Evolutionary conservation across 768 basidiomycete species (phyloP), one percentile per base, ranked within the genome.

Genomic region (Trametes cingulata): DNA sequence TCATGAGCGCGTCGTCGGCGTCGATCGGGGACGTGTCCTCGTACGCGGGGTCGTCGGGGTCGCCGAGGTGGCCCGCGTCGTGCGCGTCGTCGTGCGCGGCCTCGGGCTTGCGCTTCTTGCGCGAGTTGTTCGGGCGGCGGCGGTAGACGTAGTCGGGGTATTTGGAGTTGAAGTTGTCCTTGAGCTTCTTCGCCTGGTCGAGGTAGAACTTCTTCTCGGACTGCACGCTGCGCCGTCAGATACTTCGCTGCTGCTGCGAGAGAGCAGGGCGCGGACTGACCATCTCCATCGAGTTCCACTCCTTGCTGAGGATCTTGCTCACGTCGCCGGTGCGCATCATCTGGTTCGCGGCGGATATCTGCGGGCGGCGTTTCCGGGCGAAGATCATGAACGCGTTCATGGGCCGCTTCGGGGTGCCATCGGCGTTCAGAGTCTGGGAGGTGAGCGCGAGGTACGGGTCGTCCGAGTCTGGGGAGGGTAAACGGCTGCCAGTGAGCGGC

Each of bases 311-410:
- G 54, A 94, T 85, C 75, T 94, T 94, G 77, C 87, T 90, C 54
- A 94, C 91, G 68, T 94, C 92, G 15, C 92, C 92, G 0, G 92
- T 94, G 40, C 92, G 86, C 90, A 94, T 88, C 45, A 90, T 84
- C 71, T 92, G 91, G 71, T 94, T 90, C 63, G 89, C 88, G n/a
- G 89, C 85, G 8, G 89, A 85, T 35, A 94, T 90, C 72, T 94
- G 89, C 17, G 91, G 91, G 42, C 91, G 78, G 58, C 91, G 81
- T 52, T 87, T 82, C 22, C 91, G 84, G 61, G 92, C 91, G 67
- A 93, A 94, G 60, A 94, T 93, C 91, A 94, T 93, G 77, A 94
- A 94, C 20, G 91, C 91, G 72, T 94, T 94, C 91, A 94, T 93
- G 35, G 91, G 91, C 13, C 91, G 85, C 71, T 93, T 93, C 24